Evolutionary conservation across 2,329 filamentous ascomycete genomes (phyloP), one percentile per base, ranked within the genome.

Genomic region (Rutstroemia sydowiana): DNA sequence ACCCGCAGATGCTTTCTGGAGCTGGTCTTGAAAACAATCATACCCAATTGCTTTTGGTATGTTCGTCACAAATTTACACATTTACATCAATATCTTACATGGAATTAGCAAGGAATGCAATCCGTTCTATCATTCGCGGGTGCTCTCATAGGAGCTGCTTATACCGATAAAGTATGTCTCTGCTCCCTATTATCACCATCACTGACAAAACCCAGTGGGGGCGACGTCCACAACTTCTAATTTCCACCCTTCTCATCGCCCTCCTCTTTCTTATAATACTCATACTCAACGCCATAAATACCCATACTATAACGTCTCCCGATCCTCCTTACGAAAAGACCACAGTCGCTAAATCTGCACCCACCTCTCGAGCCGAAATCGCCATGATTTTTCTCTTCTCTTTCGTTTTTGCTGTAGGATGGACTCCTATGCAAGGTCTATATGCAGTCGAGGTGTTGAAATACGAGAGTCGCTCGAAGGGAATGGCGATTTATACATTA

Each of bases 301-400:
- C 77, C 45, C 73, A 72, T 32, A 65, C 75, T 57, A 71, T 77
- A 47, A 75, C 73, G 0, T 73, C 72, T 2, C 75, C 73, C 0
- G 71, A 69, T 56, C 20, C 5, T 75, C 58, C 44, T 73, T 21
- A 28, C 46, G 4, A 41, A 26, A 26, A 26, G 23, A 23, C 18
- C 48, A 31, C 34, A 34, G 13, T 50, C 28, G 9, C 48, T 1
- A 51, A 51, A 51, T 51, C 41, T 1, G 47, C 52, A 0, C 60
- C 68, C 0, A 71, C 72, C 0, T 71, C 73, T 18, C 72, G 73
- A 53, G 65, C 69, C 0, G 73, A 73, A 7, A 70, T 77, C 3
- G 74, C 73, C 7, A 73, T 78, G 54, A 75, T 79, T 41, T 77
- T 75, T 58, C 66, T 78, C 7, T 78, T 78, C 39, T 74, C 74